A percentile compares a stretch with the other conserved stretches of the same genome.
These are phyloP conservation scores for Fusarium fracticaudum DNA, from an alignment of 2,329 filamentous ascomycete genomes.

Conservation along the genomic window DNA sequence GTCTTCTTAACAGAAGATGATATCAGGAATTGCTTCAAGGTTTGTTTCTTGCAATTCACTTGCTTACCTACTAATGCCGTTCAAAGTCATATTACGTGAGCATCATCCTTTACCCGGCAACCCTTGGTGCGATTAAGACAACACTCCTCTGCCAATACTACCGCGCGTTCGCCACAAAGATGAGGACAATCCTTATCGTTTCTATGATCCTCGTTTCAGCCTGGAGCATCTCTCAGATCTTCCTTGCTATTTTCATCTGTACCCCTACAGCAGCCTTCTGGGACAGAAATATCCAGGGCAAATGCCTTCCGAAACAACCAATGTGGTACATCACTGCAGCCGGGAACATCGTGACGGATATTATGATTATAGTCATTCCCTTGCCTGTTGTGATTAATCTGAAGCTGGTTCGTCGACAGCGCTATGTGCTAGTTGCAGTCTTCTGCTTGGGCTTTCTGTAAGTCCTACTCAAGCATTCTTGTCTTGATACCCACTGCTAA, in stretches of 20 bases:
- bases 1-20: too few species aligned
- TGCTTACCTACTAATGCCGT: too few species aligned
- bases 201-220: not conserved
- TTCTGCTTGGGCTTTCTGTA: not conserved
- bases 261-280: not conserved
- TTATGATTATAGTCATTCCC: not conserved
- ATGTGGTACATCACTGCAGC: not conserved
- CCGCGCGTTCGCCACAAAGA: not conserved
- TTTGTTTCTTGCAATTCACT: too few species aligned
- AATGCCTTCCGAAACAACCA: not conserved
- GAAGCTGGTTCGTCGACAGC: not conserved
- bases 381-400: not conserved
- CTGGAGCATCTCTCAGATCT: not conserved
- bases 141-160: not conserved
- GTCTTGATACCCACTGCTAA: not conserved
- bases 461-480: not conserved
- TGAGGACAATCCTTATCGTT: not conserved
- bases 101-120: too few species aligned
- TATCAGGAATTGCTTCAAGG: too few species aligned
- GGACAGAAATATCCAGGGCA: fast-evolving
- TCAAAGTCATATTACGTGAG: too few species aligned
- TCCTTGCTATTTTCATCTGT: not conserved
- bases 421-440: not conserved
- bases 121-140: not conserved
- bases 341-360: not conserved